Percentiles rank a stretch among this genome's conserved stretches.
phyloP scores from a whole-genome alignment of 2,329 filamentous ascomycete genomes.

The Xylaria sp. region DNA sequence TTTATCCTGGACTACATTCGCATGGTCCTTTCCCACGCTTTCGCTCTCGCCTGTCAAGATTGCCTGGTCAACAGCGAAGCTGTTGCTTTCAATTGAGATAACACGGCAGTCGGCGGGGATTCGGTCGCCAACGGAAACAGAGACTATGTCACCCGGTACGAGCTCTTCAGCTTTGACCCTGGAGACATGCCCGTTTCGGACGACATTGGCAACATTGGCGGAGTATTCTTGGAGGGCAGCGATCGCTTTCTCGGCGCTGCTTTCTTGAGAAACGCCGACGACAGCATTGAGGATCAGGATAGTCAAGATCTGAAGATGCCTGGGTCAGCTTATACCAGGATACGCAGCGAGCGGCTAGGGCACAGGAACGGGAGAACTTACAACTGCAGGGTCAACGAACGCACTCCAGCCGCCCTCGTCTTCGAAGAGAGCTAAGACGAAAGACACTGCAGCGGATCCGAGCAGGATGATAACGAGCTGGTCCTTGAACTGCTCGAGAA shows the following conservation, averaged over 20 bases:
- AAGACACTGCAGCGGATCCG: conserved; percentile 91
- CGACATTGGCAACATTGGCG: conserved; percentile 94
- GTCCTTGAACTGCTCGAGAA: conserved; percentile 99
- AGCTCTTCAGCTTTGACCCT: conserved; percentile 95
- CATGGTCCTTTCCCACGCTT: conserved; percentile 87
- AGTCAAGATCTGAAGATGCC: conserved; percentile 79
- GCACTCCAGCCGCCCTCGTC: conserved; percentile 94
- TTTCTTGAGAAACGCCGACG: conserved; percentile 98
- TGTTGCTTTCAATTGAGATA: conserved; percentile 93
- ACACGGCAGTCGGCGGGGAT: conserved; percentile 95
- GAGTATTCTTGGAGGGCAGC: conserved; percentile 98
- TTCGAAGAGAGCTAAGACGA: conserved; percentile 91
- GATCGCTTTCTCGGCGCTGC: conserved; percentile 97
- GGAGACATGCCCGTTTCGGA: conserved; percentile 82
- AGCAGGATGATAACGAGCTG: conserved; percentile 96
- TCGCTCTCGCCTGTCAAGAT: conserved; percentile 98
- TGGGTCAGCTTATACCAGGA: conserved; percentile 36
- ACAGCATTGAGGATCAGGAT: conserved; percentile 97
- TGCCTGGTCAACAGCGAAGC: conserved; percentile 95
- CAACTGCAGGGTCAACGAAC: conserved; percentile 94
- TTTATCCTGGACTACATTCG: conserved; percentile 73
- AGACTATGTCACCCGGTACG: conserved; percentile 92
- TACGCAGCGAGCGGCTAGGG: not conserved
- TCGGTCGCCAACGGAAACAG: conserved; percentile 88
- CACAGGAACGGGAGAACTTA: conserved; percentile 61